phyloP scores from a whole-genome alignment of 495 filamentous ascomycete species.

The Oidiodendron maius region DNA sequence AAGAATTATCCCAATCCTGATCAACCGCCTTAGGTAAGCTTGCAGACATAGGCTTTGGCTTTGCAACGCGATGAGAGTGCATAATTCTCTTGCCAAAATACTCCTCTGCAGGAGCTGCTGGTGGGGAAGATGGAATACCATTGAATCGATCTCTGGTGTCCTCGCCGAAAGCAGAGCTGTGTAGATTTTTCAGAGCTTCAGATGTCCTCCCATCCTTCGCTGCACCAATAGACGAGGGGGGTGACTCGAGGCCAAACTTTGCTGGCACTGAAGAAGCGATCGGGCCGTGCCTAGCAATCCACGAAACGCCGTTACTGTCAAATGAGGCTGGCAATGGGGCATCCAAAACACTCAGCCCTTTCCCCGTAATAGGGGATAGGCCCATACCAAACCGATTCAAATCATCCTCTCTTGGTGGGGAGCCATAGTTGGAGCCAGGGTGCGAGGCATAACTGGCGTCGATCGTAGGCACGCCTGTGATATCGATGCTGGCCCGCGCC shows the following conservation, averaged over 20 bases:
- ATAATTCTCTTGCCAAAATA: slow-evolving; percentile 67
- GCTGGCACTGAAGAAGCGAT: slow-evolving; percentile 90
- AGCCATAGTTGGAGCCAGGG: slow-evolving; percentile 76
- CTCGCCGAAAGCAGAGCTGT: slow-evolving; percentile 79
- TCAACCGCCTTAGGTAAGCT: slow-evolving; percentile 65
- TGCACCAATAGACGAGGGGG: slow-evolving; percentile 63
- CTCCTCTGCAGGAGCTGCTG: slow-evolving; percentile 50
- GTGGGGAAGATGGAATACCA: slow-evolving; percentile 56
- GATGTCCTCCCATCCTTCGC: slow-evolving; percentile 55
- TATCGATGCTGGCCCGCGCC: slow-evolving; percentile 41
- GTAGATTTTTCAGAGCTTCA: slow-evolving; percentile 72
- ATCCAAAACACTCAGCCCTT: slow-evolving; percentile 79
- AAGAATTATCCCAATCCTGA: slow-evolving; percentile 77
- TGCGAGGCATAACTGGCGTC: slow-evolving; percentile 76
- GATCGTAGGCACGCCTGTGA: slow-evolving; percentile 63
- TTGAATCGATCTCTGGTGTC: slow-evolving; percentile 46
- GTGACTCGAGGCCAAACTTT: slow-evolving; percentile 87
- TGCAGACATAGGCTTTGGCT: slow-evolving; percentile 70
- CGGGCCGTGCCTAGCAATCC: slow-evolving; percentile 81
- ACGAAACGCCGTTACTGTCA: slow-evolving; percentile 92
- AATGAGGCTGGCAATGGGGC: slow-evolving; percentile 93
- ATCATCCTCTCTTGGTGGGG: slow-evolving; percentile 81
- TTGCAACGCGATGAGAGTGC: slow-evolving; percentile 77
- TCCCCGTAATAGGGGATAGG: slow-evolving; percentile 64
- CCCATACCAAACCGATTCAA: slow-evolving; percentile 50